Evolutionary conservation across 176 grass and related monocot species (phyloP), one percentile per base, ranked within the genome.

Genomic region (Thinopyrum elongatum): DNA sequence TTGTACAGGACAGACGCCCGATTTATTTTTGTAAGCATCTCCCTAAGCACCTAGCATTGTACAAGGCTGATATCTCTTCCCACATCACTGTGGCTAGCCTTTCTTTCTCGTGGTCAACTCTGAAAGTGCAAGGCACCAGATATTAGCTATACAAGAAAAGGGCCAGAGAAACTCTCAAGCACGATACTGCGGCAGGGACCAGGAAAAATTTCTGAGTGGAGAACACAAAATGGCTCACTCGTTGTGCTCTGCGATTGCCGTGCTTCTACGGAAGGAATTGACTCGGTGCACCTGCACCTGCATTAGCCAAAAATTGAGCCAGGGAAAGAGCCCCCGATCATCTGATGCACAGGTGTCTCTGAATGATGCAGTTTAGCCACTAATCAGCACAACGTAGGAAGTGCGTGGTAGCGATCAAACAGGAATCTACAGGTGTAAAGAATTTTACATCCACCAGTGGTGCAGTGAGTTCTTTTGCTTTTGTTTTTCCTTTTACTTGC

Each of bases 391-490:
- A 53, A 57, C 12, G 2, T 55, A 33, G 27, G 17, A 33, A 57
- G 46, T 76, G 74, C 16, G 46, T 31, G 4, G 16, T 8, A 46
- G 17, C 11, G 74, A 77, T 55, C 74, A 22, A 53, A 21, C 46
- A 77, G 22, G 74, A 55, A 76, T 55, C 74, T 76, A 53, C 27
- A 33, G 4, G 74, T 55, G 74, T 27, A 55, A 77, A 77, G 46
- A 17, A 47, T 9, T 23, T n/a, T 60, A 6, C 57, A 23, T 47
- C 71, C 41, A 53, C 46, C 12, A 12, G 16, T 1, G 49, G 49
- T 53, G 49, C 16, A 19, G 49, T 19, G 16, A 77, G 6, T 21
- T 33, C 28, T 51, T 23, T 60, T 60, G 19, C 22, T 60, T 60
- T 60, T 23, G 7, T 60, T 60, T 21, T 60, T 22, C 57, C 19